Evolutionary conservation across 768 basidiomycete genomes (phyloP), one percentile per base, ranked within the genome.

Genomic region (Suillus fuscotomentosus): DNA sequence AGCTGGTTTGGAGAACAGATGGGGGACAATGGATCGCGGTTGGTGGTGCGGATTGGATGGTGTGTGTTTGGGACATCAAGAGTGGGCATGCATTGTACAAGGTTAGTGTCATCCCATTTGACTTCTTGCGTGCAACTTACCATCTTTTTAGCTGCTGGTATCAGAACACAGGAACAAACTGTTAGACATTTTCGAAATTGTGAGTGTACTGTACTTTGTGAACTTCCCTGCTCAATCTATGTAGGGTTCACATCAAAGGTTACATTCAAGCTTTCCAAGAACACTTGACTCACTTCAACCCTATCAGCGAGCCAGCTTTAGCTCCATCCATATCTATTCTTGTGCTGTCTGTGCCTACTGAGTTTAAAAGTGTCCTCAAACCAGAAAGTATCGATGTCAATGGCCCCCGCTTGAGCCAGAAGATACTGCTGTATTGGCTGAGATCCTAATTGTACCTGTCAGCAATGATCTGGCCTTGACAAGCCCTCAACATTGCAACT

Each of bases 1-100:
- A 5, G 93, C 95, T 8, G 97, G 97, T 0, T 98, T 98, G 72
- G 97, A 99, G 77, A 88, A 91, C 64, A 86, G 91, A 94, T 67
- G 91, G 84, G 53, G 97, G 95, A 0, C 82, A 82, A 63, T 84
- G 91, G 2, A 92, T 89, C 0, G 94, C 93, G 5, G 92, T 95
- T 0, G 95, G 95, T 20, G 95, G 92, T 17, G 95, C 93, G 1
- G 94, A 95, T 75, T 81, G 93, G 66, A 92, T 88, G 76, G 91
- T 93, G 42, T 90, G 87, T 63, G 88, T 94, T 43, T 94, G 93
- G 92, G 92, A 93, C 14, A 90, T 91, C 5, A 91, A 94, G 66
- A 92, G 84, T 67, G 86, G 83, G 34, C 86, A 84, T 64, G 84
- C 90, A 3, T 72, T 89, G 67, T 94, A 94, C 81, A 94, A 95